These are phyloP conservation scores for Gaertneriomyces semiglobifer DNA, from an alignment of 192 early-diverging fungal genomes.

Conservation along the genomic window DNA sequence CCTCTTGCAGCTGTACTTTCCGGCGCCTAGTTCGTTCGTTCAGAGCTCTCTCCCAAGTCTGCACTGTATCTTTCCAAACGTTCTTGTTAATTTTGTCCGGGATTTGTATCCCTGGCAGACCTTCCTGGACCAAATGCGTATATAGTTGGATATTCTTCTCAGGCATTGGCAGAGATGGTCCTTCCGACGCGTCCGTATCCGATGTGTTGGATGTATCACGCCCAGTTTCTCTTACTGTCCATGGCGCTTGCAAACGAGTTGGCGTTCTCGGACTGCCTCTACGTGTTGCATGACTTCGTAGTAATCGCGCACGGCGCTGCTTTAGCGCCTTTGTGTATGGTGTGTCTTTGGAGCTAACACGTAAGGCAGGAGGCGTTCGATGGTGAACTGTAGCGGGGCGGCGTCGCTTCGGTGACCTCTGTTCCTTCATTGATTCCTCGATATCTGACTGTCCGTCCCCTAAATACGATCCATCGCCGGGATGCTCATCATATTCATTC, in stretches of 20 bases:
- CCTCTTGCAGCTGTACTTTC: neutral
- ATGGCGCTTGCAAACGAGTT: too few species aligned
- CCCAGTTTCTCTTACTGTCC: too few species aligned
- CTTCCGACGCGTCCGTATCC: too few species aligned
- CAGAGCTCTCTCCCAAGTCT: slow-evolving; percentile 15
- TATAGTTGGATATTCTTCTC: slow-evolving; percentile 3
- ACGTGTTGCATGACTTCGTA: neutral
- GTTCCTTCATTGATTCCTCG: too few species aligned
- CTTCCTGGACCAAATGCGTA: neutral
- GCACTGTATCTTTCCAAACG: slow-evolving; percentile 11
- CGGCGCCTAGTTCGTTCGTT: slow-evolving; percentile 24
- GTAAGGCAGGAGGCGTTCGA: slow-evolving; percentile 8
- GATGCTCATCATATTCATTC: too few species aligned
- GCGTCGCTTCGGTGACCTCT: too few species aligned
- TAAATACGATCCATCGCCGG: too few species aligned
- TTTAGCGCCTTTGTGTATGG: slow-evolving; percentile 27
- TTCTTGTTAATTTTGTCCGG: neutral
- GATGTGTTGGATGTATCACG: too few species aligned
- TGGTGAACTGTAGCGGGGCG: neutral
- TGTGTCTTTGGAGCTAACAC: slow-evolving; percentile 15
- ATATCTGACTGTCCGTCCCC: too few species aligned
- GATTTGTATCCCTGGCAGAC: neutral
- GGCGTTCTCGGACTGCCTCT: too few species aligned
- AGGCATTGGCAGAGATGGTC: neutral
- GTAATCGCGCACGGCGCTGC: slow-evolving; percentile 8